These are phyloP conservation scores for Cercophora newfieldiana DNA, from an alignment of 495 filamentous ascomycete genomes.

Conservation along the genomic window DNA sequence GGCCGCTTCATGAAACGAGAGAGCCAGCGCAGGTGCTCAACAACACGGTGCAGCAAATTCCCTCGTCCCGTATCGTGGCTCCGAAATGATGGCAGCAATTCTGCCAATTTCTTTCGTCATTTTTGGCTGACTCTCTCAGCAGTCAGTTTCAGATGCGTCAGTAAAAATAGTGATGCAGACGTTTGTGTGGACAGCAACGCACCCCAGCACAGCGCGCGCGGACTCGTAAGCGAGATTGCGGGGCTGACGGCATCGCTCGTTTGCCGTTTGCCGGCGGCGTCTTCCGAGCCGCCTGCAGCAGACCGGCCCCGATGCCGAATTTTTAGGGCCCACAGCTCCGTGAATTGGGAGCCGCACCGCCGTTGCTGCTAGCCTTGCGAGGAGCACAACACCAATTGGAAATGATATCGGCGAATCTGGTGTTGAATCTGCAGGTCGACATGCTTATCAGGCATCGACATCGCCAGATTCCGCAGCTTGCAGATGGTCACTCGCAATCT, in stretches of 20 bases:
- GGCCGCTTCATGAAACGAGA: neutral
- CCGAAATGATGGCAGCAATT: neutral
- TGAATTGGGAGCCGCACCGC: neutral
- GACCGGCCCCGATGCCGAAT: constrained; percentile 2
- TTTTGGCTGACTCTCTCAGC: neutral
- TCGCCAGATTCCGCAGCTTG: neutral
- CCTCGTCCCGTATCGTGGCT: neutral
- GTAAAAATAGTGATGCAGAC: neutral
- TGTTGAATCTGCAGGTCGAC: neutral
- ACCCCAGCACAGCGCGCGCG: neutral
- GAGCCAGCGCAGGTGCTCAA: neutral
- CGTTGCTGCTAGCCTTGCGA: neutral
- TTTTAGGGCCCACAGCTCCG: neutral
- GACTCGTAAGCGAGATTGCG: constrained; percentile 19
- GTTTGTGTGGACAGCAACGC: neutral
- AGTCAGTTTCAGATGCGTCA: neutral
- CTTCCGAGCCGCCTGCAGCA: neutral
- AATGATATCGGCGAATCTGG: too few species aligned
- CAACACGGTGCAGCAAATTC: neutral
- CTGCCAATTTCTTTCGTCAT: neutral
- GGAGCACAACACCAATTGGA: too few species aligned
- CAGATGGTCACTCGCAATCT: neutral
- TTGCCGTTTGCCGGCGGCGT: neutral
- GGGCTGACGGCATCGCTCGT: neutral
- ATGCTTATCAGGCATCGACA: neutral